Evolutionary conservation across 2,329 filamentous ascomycete species (phyloP), one percentile per base, ranked within the genome.

Genomic region (Lizonia empirigonia): DNA sequence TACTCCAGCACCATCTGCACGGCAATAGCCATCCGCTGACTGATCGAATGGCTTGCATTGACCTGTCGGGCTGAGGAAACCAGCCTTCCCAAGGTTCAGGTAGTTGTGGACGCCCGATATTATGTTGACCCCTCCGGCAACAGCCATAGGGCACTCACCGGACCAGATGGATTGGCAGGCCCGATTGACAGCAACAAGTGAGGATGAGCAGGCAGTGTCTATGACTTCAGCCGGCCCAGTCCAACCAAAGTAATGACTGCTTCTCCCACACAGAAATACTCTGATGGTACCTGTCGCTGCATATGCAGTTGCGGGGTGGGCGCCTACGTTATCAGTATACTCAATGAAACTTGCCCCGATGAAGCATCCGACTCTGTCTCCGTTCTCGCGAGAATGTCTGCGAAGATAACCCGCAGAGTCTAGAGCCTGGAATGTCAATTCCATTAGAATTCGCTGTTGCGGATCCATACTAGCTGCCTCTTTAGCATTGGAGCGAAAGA

Each of bases 1-100:
- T 3, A 76, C 67, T 0, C 73, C 80, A 18, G 78, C 71, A 8
- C 73, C 80, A 40, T 84, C 82, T 2, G 50, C 60, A 6, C 82
- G 75, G 52, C 79, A 82, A 55, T 83, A 84, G 4, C 82, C 81
- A 63, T 82, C 78, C 0, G 80, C 81, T 0, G 8, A 9, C 1
- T 41, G 53, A 40, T 65, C 62, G 26, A 64, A 67, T 3, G 64
- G 53, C 44, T 80, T 80, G 56, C 79, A 83, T 4, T 73, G 69
- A 0, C 79, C 77, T 2, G 72, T 77, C 0, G 69, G 69, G 18
- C 72, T 78, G 0, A 81, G 62, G 42, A 80, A 79, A 4, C 62
- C 59, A 0, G 69, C 77, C 0, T 59, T 67, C 5, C 62, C 65
- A 6, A 77, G 64, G 27, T 72, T 69, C 30, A 71, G 58, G 36